Conservation (phyloP, 768 basidiomycete genomes). For the Hydnomerulius pinastri region DNA sequence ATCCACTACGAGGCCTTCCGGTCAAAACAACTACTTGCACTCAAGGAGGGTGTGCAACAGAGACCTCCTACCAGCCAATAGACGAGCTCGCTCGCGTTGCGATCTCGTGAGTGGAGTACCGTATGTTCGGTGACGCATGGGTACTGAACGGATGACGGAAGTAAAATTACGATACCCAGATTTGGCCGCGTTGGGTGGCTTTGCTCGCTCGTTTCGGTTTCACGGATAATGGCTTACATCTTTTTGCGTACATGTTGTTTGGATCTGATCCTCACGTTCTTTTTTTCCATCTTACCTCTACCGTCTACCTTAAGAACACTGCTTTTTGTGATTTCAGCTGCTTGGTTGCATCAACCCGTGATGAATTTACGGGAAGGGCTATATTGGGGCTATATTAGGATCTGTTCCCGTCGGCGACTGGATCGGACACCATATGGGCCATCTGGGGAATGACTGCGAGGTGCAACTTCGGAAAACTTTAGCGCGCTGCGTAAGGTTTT, state of each 20-base stretch:
- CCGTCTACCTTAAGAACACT: constrained; percentile 4
- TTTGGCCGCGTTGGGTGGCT: not conserved
- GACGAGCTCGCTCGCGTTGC: not conserved
- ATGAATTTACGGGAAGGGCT: not conserved
- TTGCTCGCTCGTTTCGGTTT: constrained; percentile 12
- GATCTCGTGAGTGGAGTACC: not conserved
- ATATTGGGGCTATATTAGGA: not conserved
- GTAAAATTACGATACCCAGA: constrained; percentile 15
- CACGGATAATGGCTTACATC: constrained; percentile 11
- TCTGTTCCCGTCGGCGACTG: not conserved
- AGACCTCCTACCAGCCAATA: constrained; percentile 48
- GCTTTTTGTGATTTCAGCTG: not conserved
- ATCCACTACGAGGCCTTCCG: constrained; percentile 99
- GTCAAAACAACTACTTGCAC: constrained; percentile 93
- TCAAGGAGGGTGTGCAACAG: constrained; percentile 92
- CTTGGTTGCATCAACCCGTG: not conserved
- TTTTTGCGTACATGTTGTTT: constrained; percentile 6
- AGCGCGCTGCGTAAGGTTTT: no score
- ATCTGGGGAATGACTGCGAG: no score
- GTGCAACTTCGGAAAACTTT: no score
- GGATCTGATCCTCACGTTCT: constrained; percentile 10
- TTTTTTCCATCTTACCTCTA: constrained; percentile 6
- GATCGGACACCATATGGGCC: no score
- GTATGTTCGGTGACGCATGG: not conserved
- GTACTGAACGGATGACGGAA: not conserved